phyloP scores from a whole-genome alignment of 331 rosid genomes.

The Saraca asoca region DNA sequence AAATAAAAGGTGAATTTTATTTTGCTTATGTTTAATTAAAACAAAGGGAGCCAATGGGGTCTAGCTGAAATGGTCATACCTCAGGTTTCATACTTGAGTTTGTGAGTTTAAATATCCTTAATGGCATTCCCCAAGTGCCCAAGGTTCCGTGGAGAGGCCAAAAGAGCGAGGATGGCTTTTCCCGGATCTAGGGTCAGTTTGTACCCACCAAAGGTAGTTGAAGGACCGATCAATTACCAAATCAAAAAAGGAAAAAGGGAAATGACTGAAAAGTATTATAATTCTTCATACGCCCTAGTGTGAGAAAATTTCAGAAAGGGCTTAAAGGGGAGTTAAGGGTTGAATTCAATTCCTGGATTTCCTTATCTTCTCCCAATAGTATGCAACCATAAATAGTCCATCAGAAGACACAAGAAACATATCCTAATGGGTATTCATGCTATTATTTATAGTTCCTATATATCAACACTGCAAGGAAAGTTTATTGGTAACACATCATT shows the following conservation, averaged over 20 bases:
- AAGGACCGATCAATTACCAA: too few relatives aligned
- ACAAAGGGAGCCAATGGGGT: too few relatives aligned
- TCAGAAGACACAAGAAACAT: neutral
- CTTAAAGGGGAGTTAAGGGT: neutral
- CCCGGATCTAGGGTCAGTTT: too few relatives aligned
- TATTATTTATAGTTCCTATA: neutral
- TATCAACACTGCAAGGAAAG: neutral
- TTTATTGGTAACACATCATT: neutral
- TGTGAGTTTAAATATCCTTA: too few relatives aligned
- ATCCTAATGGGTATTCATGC: neutral
- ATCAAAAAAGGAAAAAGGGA: neutral
- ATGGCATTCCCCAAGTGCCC: too few relatives aligned
- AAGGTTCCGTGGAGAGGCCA: too few relatives aligned
- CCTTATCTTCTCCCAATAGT: neutral
- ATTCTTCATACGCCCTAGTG: neutral
- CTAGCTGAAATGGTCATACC: too few relatives aligned
- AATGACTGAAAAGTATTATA: neutral
- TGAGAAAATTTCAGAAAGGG: neutral
- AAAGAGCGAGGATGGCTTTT: too few relatives aligned
- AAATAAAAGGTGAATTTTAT: neutral
- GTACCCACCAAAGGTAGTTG: too few relatives aligned
- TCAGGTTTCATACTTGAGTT: too few relatives aligned
- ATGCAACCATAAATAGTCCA: slow-evolving; percentile 2
- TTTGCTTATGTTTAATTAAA: neutral
- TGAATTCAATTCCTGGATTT: neutral